Conservation (phyloP, 1,284 basidiomycete species). For the Ustilago lituana region DNA sequence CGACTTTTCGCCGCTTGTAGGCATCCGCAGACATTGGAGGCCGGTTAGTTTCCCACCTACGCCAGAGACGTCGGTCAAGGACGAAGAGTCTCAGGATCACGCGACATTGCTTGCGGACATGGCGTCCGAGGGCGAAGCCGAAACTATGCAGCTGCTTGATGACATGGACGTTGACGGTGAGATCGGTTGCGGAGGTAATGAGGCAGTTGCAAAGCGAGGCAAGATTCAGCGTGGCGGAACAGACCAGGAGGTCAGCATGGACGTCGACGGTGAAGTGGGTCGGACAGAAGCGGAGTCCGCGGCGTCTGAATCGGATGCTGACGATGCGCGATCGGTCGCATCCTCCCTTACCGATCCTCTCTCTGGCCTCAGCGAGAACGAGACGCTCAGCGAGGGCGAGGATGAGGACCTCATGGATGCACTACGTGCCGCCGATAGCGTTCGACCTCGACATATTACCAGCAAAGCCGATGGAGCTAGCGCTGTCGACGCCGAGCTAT, state of each 20-base stretch:
- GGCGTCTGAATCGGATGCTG: constrained; percentile 22
- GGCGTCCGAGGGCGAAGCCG: constrained; percentile 18
- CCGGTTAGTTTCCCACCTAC: constrained; percentile 43
- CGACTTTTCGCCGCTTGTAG: constrained; percentile 61
- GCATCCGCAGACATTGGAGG: constrained; percentile 55
- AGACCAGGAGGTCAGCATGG: constrained; percentile 9
- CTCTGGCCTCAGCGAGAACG: constrained; percentile 48
- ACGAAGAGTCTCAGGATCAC: constrained; percentile 10
- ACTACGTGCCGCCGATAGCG: constrained; percentile 19
- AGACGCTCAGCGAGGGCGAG: constrained; percentile 44
- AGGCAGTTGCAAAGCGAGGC: constrained; percentile 4
- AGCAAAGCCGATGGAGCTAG: constrained; percentile 8
- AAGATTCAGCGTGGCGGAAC: constrained; percentile 1
- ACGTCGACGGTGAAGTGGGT: constrained; percentile 4
- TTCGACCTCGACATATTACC: constrained; percentile 7
- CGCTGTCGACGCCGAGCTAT: constrained; percentile 28
- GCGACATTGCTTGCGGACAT: constrained; percentile 12
- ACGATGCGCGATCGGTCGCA: constrained; percentile 44
- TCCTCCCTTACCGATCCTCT: constrained; percentile 59
- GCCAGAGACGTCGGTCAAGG: constrained; percentile 35
- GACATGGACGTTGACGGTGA: constrained; percentile 20
- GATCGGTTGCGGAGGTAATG: constrained; percentile 33
- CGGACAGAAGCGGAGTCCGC: not conserved
- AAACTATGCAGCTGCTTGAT: constrained; percentile 16
- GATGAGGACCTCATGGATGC: constrained; percentile 50